Evolutionary conservation across 1,139 yeast species (phyloP).

Genomic region (Geotrichum cucujoidarum): DNA sequence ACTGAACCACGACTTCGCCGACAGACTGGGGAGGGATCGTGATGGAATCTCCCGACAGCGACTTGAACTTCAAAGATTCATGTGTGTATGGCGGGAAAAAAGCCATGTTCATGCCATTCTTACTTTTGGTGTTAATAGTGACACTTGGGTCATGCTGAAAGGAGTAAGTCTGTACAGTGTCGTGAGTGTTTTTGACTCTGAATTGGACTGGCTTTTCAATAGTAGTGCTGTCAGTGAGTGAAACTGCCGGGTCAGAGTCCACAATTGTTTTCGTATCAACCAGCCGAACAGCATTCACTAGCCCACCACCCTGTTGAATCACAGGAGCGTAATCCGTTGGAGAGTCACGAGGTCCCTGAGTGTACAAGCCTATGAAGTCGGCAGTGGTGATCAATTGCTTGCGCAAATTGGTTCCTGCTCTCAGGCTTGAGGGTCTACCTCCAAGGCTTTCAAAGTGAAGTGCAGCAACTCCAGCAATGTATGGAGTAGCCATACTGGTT

Average conservation of each 20-base stretch:
- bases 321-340: slow-evolving; percentile 20
- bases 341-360: slow-evolving; percentile 10
- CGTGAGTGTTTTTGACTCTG: slow-evolving; percentile 2
- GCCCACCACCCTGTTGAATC: slow-evolving; percentile 29
- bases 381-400: slow-evolving; percentile 20
- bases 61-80: background rate
- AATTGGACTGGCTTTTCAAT: background rate
- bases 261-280: slow-evolving; percentile 36
- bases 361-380: slow-evolving; percentile 16
- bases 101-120: background rate
- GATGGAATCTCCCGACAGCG: background rate
- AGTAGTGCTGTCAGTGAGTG: slow-evolving; percentile 12
- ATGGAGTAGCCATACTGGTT: slow-evolving; percentile 28
- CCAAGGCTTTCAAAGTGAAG: slow-evolving; percentile 20
- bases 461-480: slow-evolving; percentile 27
- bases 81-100: slow-evolving; percentile 17
- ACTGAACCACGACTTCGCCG: background rate
- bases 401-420: slow-evolving; percentile 19
- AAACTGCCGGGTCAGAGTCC: slow-evolving; percentile 20
- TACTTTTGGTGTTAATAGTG: slow-evolving; percentile 8
- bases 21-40: slow-evolving; percentile 1
- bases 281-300: slow-evolving; percentile 38
- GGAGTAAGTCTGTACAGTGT: slow-evolving; percentile 4
- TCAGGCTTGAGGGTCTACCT: slow-evolving; percentile 9
- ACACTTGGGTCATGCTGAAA: slow-evolving; percentile 3